Conservation (phyloP, 371 early-diverging fungal species). For the Gilbertella persicaria region DNA sequence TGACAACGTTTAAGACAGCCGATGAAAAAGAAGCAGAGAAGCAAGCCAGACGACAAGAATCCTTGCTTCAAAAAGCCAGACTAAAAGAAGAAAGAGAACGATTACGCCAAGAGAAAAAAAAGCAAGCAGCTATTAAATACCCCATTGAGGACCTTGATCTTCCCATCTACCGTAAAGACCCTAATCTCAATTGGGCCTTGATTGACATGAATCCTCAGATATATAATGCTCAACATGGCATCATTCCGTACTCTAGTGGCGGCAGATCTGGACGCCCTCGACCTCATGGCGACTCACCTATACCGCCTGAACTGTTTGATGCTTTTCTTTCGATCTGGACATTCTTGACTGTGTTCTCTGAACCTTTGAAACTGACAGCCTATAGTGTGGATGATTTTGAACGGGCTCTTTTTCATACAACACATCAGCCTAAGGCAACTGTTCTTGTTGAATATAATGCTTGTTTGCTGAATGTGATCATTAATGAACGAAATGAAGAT, state of each 20-base stretch:
- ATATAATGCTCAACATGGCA: slow-evolving; percentile 9
- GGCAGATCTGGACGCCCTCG: slow-evolving; percentile 39
- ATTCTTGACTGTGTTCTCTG: slow-evolving; percentile 46
- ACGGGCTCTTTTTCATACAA: slow-evolving; percentile 27
- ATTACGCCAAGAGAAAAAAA: slow-evolving; percentile 33
- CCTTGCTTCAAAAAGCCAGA: slow-evolving; percentile 29
- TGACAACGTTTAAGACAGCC: slow-evolving; percentile 23
- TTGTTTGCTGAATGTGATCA: slow-evolving; percentile 44
- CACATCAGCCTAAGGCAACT: slow-evolving; percentile 31
- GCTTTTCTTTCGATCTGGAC: slow-evolving; percentile 37
- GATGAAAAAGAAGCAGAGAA: slow-evolving; percentile 44
- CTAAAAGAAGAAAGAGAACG: slow-evolving; percentile 44
- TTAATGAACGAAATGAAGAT: slow-evolving; percentile 46
- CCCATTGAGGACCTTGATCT: slow-evolving; percentile 66
- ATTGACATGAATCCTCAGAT: slow-evolving; percentile 43
- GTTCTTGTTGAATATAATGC: slow-evolving; percentile 37
- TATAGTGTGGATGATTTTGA: slow-evolving; percentile 52
- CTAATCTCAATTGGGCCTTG: slow-evolving; percentile 43
- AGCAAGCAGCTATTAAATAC: slow-evolving; percentile 55
- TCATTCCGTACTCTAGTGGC: slow-evolving; percentile 47
- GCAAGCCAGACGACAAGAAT: slow-evolving; percentile 46
- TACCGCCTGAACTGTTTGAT: slow-evolving; percentile 37
- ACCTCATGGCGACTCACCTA: slow-evolving; percentile 26
- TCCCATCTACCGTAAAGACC: slow-evolving; percentile 53
- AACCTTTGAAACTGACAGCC: slow-evolving; percentile 36